phyloP scores from a whole-genome alignment of 2,329 filamentous ascomycete species.

The Stylonectria norvegica region DNA sequence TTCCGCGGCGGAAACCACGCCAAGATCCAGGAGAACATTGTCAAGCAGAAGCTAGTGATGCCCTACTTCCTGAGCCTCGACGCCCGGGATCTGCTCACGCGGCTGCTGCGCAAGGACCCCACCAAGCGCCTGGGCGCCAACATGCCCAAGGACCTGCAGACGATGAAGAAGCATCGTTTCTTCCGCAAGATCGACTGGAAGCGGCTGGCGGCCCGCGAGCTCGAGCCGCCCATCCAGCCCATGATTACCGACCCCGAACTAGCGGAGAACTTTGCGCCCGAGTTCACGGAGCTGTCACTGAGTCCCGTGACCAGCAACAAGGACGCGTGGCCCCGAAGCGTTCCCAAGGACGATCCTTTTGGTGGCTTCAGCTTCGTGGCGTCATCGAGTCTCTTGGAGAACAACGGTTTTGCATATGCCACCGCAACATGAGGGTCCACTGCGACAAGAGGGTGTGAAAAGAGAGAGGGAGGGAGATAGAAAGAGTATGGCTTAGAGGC shows the following conservation, averaged over 20 bases:
- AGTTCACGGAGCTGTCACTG: slow-evolving; percentile 83
- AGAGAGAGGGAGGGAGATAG: background rate
- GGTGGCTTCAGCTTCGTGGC: slow-evolving; percentile 64
- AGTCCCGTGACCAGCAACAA: slow-evolving; percentile 60
- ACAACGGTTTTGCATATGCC: slow-evolving; percentile 38
- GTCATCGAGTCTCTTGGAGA: slow-evolving; percentile 54
- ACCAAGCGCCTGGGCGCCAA: slow-evolving; percentile 81
- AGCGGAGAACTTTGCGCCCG: slow-evolving; percentile 92
- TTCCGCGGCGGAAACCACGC: slow-evolving; percentile 88
- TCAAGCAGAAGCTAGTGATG: slow-evolving; percentile 83
- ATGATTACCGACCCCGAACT: slow-evolving; percentile 93
- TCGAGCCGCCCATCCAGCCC: slow-evolving; percentile 86
- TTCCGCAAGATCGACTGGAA: slow-evolving; percentile 97
- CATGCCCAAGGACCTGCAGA: slow-evolving; percentile 83
- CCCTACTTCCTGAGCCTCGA: slow-evolving; percentile 90
- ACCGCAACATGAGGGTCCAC: slow-evolving; percentile 19
- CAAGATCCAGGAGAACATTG: slow-evolving; percentile 93
- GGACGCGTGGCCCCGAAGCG: slow-evolving; percentile 40
- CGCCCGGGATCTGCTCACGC: slow-evolving; percentile 88
- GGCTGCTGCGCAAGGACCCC: slow-evolving; percentile 88
- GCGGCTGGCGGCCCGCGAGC: slow-evolving; percentile 73
- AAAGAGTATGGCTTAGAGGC: too few relatives aligned
- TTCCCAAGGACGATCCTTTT: slow-evolving; percentile 54
- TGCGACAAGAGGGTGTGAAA: background rate
- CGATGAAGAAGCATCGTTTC: slow-evolving; percentile 89